Conservation (phyloP, 2,329 filamentous ascomycete species). For the Grosmannia clavigera region DNA sequence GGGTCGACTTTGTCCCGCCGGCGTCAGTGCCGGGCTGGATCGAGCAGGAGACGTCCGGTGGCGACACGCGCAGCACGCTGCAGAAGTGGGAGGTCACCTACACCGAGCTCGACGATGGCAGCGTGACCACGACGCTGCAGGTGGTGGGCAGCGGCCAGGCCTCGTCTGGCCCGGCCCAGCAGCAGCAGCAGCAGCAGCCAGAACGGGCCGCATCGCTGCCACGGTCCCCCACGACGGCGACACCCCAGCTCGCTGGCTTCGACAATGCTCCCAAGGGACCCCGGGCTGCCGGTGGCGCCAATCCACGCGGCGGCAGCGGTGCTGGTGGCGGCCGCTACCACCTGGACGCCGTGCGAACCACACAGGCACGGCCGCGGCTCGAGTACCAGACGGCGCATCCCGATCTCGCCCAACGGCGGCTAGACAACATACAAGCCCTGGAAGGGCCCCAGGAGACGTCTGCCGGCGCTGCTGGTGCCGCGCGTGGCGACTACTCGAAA, state of each 20-base stretch:
- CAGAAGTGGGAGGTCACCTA: conserved; percentile 65
- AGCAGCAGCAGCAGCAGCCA: not conserved
- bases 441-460: conserved; percentile 9
- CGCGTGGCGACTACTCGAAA: conserved; percentile 23
- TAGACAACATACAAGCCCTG: conserved; percentile 37
- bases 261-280: conserved; percentile 23
- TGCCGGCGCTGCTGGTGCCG: not conserved
- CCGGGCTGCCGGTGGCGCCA: not conserved
- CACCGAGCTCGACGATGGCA: conserved; percentile 37
- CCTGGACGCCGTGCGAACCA: conserved; percentile 16
- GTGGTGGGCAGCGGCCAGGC: conserved; percentile 24
- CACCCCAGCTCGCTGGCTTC: conserved; percentile 13
- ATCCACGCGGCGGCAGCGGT: not conserved
- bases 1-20: conserved; percentile 80
- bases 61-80: conserved; percentile 18
- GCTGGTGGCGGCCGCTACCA: not conserved
- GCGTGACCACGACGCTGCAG: conserved; percentile 42
- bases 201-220: too few species aligned
- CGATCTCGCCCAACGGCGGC: conserved; percentile 50
- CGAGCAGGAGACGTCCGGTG: conserved; percentile 44
- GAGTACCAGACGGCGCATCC: conserved; percentile 46
- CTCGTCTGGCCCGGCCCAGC: conserved; percentile 12
- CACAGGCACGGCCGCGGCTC: conserved; percentile 29
- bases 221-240: not conserved
- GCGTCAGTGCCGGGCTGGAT: conserved; percentile 66